Conservation (phyloP, 257 asterid genomes). For the Handroanthus guayacan region DNA sequence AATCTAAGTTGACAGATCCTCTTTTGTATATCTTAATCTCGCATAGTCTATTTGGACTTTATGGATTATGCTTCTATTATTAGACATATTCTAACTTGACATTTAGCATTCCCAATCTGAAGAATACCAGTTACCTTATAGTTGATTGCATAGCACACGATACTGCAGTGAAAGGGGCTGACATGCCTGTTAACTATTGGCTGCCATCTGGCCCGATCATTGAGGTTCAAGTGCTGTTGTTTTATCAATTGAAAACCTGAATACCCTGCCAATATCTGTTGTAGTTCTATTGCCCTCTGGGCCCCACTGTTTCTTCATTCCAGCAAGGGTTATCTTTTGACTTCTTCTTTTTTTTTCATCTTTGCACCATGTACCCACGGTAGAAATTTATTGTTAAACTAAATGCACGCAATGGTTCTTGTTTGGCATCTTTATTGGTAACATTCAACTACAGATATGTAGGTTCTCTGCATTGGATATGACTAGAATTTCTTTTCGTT, state of each 20-base stretch:
- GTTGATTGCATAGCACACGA: background rate
- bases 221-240: background rate
- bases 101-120: background rate
- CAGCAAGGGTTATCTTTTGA: background rate
- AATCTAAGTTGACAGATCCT: background rate
- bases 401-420: background rate
- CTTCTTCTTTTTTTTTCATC: conserved; percentile 8
- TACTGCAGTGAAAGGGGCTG: background rate
- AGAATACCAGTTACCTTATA: background rate
- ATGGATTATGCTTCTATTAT: background rate
- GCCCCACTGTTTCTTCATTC: background rate
- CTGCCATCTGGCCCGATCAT: background rate
- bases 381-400: background rate
- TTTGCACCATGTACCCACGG: background rate
- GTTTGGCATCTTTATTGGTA: background rate
- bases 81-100: background rate
- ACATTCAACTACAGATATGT: background rate
- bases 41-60: background rate
- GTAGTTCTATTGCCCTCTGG: background rate
- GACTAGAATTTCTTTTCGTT: background rate
- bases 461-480: background rate
- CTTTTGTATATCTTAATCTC: background rate
- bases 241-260: background rate
- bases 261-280: background rate
- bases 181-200: background rate